Evolutionary conservation across 2,329 filamentous ascomycete genomes (phyloP), one percentile per base, ranked within the genome.

Genomic region (Curvularia sp.): DNA sequence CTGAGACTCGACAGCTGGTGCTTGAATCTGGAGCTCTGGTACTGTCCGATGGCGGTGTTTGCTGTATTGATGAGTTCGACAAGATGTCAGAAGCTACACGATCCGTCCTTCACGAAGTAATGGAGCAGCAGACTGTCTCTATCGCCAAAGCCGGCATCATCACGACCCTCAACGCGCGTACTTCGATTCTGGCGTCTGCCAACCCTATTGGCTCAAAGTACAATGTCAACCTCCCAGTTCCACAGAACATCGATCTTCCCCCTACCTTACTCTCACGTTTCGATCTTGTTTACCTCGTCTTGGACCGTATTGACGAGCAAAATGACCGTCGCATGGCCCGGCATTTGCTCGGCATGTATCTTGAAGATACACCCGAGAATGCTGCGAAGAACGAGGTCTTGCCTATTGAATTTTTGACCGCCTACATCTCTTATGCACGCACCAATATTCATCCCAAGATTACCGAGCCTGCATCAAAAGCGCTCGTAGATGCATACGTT

Each of bases 201-300:
- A 99, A 99, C 75, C 95, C 95, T 1, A 98, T 99, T 66, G 95
- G 95, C 70, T 97, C 92, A 80, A 93, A 96, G 74, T 99, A 99
- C 81, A 98, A 99, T 78, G 91, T 92, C 2, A 94, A 97, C 71
- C 81, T 99, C 23, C 93, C 95, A 0, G 95, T 99, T 13, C 95
- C 95, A 3, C 93, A 98, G 72, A 99, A 99, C 78, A 99, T 99
- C 69, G 95, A 99, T 73, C 86, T 99, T 8, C 95, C 95, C 0
- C 95, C 95, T 0, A 99, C 95, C 0, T 84, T 99, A 6, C 86
- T 99, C 51, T 97, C 93, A 5, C 90, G 95, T 83, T 99, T 99
- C 75, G 95, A 99, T 76, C 83, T 99, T 6, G 94, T 99, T 49
- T 99, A 99, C 74, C 87, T 99, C 1, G 95, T 99, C 42, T 87